These are phyloP conservation scores for Wallemia ichthyophaga DNA, from an alignment of 1,284 basidiomycete genomes.

Conservation along the genomic window DNA sequence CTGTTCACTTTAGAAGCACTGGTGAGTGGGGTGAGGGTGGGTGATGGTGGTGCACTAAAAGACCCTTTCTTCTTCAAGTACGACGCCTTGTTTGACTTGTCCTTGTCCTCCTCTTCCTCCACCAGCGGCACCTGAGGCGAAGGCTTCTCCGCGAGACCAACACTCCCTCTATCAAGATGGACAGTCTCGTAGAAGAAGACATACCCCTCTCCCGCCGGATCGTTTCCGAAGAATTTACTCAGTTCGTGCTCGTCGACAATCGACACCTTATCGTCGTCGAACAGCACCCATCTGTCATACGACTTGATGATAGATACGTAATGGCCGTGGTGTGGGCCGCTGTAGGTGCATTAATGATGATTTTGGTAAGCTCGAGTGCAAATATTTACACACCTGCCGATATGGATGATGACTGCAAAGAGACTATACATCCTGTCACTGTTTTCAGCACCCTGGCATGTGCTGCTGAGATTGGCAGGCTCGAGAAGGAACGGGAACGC, in stretches of 20 bases:
- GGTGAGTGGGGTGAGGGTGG: neutral
- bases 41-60: neutral
- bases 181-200: conserved; percentile 90
- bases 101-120: neutral
- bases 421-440: conserved; percentile 66
- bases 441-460: conserved; percentile 68
- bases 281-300: conserved; percentile 51
- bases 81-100: neutral
- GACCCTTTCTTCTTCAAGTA: neutral
- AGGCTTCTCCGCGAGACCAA: conserved; percentile 25
- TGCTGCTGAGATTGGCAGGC: conserved; percentile 90
- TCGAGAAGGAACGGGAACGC: conserved; percentile 81
- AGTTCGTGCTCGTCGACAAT: conserved; percentile 69
- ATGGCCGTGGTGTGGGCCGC: conserved; percentile 85
- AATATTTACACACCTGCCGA: conserved; percentile 45
- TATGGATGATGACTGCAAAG: conserved; percentile 87
- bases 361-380: too few relatives aligned
- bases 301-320: conserved; percentile 85
- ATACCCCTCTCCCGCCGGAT: conserved; percentile 61
- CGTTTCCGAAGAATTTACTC: conserved; percentile 77
- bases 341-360: conserved; percentile 19
- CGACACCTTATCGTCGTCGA: conserved; percentile 80
- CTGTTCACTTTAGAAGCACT: neutral
- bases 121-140: neutral
- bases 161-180: conserved; percentile 37